Base-by-base conservation (phyloP, 2,329 filamentous ascomycete species). In the Neurospora sp. region DNA sequence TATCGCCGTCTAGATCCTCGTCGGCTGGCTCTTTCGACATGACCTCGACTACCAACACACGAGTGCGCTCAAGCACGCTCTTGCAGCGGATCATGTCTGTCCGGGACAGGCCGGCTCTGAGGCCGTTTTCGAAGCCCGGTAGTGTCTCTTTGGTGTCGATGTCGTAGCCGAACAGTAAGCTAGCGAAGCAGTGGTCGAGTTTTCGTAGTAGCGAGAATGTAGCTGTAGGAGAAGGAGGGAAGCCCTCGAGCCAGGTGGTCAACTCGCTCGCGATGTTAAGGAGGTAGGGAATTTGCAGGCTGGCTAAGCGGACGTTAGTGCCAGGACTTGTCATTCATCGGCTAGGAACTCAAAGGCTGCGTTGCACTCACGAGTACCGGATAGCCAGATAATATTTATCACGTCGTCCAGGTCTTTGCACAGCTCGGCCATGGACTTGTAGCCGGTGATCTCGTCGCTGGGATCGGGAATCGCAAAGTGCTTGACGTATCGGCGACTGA, bases 81-180 rank as follows among this genome's bases (percentile, higher is more conserved):
- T 92, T 91, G 73, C 94, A 91, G 52, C 95, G 87, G 8, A 98
- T 93, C 84, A 96, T 97, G 78, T 97, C 93, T 0, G 92, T 95
- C 19, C 80, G 83, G 1, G 89, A 93, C 83, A 92, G 90, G 0
- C 92, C 90, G 0, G 89, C 87, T 0, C 83, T 80, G 5, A 84
- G 81, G 0, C 86, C 86, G 7, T 82, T 84, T 73, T 89, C 87
- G 72, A 94, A 93, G 0, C 93, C 93, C 0, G 92, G 89, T 1
- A 97, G 82, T 0, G 82, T 76, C 46, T 90, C 87, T 0, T 86
- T 85, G 0, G 90, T 90, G 15, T 89, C 86, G 3, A 89, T 80
- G 76, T 97, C 89, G 70, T 85, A 81, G 3, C 91, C 91, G 33
- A 84, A 81, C 1, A 97, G 78, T 10, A 97, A 82, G 70, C 90